A percentile compares a stretch with the other conserved stretches of the same genome.
phyloP scores from a whole-genome alignment of 371 early-diverging fungal species.

The Batkoa obscura region DNA sequence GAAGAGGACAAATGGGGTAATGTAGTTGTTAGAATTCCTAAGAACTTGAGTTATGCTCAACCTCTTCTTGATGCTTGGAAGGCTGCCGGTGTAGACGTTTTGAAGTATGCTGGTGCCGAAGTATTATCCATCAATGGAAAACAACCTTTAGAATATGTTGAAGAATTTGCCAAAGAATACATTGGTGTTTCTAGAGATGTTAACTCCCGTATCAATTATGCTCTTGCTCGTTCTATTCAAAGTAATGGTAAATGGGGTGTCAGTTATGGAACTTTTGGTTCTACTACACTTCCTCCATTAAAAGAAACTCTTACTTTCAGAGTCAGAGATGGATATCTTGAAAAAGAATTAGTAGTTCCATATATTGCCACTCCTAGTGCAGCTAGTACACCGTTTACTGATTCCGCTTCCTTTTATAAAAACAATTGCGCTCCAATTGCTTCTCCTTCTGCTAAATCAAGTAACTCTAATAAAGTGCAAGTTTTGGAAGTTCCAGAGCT shows the following conservation, averaged over 20 bases:
- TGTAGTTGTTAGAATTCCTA: not conserved
- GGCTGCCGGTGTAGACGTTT: not conserved
- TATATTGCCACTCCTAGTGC: not conserved
- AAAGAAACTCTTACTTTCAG: not conserved
- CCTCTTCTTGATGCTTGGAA: not conserved
- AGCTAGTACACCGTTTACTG: not conserved
- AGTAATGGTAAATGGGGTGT: not conserved
- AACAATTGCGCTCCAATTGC: not conserved
- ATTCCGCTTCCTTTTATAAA: not conserved
- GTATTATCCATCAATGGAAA: not conserved
- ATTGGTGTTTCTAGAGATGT: not conserved
- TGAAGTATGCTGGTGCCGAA: not conserved
- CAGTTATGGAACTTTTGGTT: not conserved
- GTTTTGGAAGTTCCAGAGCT: not conserved
- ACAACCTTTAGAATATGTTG: not conserved
- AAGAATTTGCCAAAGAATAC: not conserved
- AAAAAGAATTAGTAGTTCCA: not conserved
- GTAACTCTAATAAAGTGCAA: not conserved
- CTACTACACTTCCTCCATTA: not conserved
- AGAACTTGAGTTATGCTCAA: not conserved
- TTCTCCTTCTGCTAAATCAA: not conserved
- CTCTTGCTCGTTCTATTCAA: not conserved
- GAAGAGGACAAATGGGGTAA: not conserved
- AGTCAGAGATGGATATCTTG: not conserved
- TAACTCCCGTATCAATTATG: not conserved